Conservation (phyloP, 2,329 filamentous ascomycete species). For the Diaporthe capsici region DNA sequence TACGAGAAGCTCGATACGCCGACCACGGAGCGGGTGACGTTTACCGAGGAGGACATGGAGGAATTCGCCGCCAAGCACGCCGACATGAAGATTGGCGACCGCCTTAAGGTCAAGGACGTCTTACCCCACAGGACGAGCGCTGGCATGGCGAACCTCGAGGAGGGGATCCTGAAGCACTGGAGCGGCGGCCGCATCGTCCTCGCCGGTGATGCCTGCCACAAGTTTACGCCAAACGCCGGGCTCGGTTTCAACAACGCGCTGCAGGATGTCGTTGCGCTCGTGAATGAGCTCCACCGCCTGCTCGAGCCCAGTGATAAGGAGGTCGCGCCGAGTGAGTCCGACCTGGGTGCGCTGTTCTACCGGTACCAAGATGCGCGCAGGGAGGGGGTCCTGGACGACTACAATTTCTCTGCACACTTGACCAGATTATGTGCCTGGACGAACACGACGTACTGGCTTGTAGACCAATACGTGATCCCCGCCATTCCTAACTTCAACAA, state of each 20-base stretch:
- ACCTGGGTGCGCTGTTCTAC: slow-evolving; percentile 31
- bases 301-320: slow-evolving; percentile 1
- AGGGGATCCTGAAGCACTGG: slow-evolving; percentile 55
- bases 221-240: slow-evolving; percentile 54
- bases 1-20: slow-evolving; percentile 50
- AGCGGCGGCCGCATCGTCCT: slow-evolving; percentile 53
- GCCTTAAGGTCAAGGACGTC: slow-evolving; percentile 50
- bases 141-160: slow-evolving; percentile 53
- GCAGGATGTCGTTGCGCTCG: slow-evolving; percentile 50
- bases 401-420: slow-evolving; percentile 38
- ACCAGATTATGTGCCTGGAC: slow-evolving; percentile 49
- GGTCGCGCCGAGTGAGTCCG: slow-evolving; percentile 1
- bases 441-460: slow-evolving; percentile 46
- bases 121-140: slow-evolving; percentile 45
- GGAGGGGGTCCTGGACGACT: slow-evolving; percentile 40
- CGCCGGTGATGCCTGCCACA: slow-evolving; percentile 55
- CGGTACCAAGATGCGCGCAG: slow-evolving; percentile 44
- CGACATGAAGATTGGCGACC: slow-evolving; percentile 46
- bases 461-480: slow-evolving; percentile 43
- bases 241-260: slow-evolving; percentile 54
- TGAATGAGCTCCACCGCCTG: slow-evolving; percentile 47
- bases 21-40: slow-evolving; percentile 46
- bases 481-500: slow-evolving; percentile 2
- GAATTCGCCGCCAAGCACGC: slow-evolving; percentile 48
- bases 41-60: slow-evolving; percentile 48